These are phyloP conservation scores for Actinomucor elegans DNA, from an alignment of 371 early-diverging fungal species.

Conservation along the genomic window DNA sequence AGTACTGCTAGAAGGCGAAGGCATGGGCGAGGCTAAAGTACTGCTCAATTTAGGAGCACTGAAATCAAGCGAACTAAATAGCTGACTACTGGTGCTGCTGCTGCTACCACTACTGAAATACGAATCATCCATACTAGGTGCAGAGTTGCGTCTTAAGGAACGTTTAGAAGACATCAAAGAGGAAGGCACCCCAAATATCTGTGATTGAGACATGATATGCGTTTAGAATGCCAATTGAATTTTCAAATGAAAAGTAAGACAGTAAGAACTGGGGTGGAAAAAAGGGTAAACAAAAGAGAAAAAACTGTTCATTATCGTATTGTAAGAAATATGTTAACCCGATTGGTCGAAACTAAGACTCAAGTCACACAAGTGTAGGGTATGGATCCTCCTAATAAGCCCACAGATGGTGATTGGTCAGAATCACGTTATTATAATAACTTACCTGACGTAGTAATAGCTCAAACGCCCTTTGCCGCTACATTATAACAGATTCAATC, in stretches of 20 bases:
- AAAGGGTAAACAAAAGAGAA: slow-evolving; percentile 1
- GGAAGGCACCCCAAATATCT: slow-evolving; percentile 14
- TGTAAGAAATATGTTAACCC: too few relatives aligned
- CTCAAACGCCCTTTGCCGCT: too few relatives aligned
- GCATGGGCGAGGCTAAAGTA: slow-evolving; percentile 15
- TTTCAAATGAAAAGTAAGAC: background rate
- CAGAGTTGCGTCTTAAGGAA: slow-evolving; percentile 35
- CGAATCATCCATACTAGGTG: slow-evolving; percentile 29
- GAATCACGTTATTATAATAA: too few relatives aligned
- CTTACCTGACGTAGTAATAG: too few relatives aligned
- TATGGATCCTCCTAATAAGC: too few relatives aligned
- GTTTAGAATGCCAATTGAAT: background rate
- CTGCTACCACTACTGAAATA: slow-evolving; percentile 11
- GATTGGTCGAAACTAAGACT: background rate
- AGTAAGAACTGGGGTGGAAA: background rate
- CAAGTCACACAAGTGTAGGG: too few relatives aligned
- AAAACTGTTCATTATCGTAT: too few relatives aligned
- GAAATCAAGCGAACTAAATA: slow-evolving; percentile 5
- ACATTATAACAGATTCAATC: too few relatives aligned
- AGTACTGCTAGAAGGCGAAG: slow-evolving; percentile 25
- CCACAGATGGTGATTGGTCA: too few relatives aligned
- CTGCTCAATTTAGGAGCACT: slow-evolving; percentile 3
- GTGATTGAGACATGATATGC: slow-evolving; percentile 15
- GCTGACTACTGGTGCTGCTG: background rate
- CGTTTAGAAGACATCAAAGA: slow-evolving; percentile 9